Evolutionary conservation across 2,329 filamentous ascomycete species (phyloP).

Genomic region (Pseudogymnoascus verrucosus): DNA sequence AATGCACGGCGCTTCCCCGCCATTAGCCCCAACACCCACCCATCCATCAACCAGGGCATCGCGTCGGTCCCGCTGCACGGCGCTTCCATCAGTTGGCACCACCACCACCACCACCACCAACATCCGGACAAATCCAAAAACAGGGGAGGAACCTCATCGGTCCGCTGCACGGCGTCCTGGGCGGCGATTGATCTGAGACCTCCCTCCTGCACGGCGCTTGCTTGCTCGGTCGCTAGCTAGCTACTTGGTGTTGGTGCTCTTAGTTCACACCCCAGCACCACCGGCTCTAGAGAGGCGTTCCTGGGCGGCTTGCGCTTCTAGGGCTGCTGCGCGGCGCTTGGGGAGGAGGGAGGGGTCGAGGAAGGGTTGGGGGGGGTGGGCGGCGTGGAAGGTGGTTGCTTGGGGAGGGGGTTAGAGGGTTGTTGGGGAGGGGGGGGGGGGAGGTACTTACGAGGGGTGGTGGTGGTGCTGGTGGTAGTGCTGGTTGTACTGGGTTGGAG

Average conservation of each 20-base stretch:
- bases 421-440: too few relatives aligned
- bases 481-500: too few relatives aligned
- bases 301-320: background rate
- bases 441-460: too few relatives aligned
- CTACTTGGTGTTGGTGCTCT: too few relatives aligned
- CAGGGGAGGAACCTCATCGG: background rate
- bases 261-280: background rate
- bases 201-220: background rate
- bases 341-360: background rate
- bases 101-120: background rate
- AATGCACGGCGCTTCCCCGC: background rate
- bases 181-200: background rate
- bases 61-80: background rate
- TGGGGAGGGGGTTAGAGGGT: background rate
- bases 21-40: background rate
- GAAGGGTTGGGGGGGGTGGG: background rate
- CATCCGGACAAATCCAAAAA: background rate
- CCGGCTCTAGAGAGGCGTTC: background rate
- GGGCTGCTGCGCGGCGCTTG: background rate
- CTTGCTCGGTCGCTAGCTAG: background rate
- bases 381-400: background rate
- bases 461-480: too few relatives aligned
- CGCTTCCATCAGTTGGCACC: background rate
- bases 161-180: background rate
- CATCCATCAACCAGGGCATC: background rate